phyloP scores from a whole-genome alignment of 441 rosid species.

The Omphalea diandra region DNA sequence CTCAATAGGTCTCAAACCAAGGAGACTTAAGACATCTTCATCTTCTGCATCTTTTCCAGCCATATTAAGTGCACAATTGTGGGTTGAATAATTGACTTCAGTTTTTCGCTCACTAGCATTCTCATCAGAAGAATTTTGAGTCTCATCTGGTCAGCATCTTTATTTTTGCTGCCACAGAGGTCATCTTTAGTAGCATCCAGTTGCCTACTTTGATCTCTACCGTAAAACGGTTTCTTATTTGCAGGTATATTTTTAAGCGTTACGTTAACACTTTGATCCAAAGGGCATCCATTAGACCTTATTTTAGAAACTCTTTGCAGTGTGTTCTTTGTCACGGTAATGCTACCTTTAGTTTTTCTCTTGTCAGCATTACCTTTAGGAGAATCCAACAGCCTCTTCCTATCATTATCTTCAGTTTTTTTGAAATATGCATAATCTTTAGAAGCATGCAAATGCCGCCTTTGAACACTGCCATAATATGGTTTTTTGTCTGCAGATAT shows the following conservation, averaged over 20 bases:
- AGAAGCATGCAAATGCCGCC: not conserved
- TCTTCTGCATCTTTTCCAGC: constrained; percentile 10
- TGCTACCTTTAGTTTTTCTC: not conserved
- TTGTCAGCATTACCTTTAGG: not conserved
- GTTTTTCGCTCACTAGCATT: constrained; percentile 11
- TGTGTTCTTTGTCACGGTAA: not conserved
- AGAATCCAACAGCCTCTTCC: not conserved
- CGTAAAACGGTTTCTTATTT: constrained; percentile 22
- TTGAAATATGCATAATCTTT: not conserved
- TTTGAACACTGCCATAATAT: not conserved
- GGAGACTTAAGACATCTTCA: not conserved
- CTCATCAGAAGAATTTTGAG: constrained; percentile 1
- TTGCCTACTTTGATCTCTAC: constrained; percentile 16
- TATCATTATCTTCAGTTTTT: constrained; percentile 8
- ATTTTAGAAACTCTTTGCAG: not conserved
- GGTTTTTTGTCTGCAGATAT: constrained; percentile 14
- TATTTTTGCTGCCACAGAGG: constrained; percentile 4
- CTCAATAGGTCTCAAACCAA: not conserved
- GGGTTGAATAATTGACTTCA: constrained; percentile 14
- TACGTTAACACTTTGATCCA: constrained; percentile 22
- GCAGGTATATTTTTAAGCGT: constrained; percentile 16
- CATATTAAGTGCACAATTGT: constrained; percentile 1
- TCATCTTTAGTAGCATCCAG: constrained; percentile 7
- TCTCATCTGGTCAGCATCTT: constrained; percentile 13
- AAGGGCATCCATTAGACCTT: not conserved